Conservation (phyloP, 345 rosid genomes). For the Aethionema arabicum region DNA sequence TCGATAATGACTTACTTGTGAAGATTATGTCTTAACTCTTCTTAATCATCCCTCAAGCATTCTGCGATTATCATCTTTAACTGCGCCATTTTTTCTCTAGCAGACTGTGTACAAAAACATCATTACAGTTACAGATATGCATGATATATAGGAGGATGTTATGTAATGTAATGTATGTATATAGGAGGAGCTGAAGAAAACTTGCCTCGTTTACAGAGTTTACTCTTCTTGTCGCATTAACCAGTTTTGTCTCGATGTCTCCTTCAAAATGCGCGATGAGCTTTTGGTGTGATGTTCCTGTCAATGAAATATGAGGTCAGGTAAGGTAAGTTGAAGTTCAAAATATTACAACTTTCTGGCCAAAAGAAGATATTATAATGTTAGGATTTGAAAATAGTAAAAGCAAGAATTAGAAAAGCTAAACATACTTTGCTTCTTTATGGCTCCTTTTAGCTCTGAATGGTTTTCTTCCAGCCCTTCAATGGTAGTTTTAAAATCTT, state of each 20-base stretch:
- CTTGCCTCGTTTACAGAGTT: slow-evolving; percentile 70
- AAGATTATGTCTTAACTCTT: slow-evolving; percentile 20
- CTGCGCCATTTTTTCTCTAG: slow-evolving; percentile 65
- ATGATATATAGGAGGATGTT: not conserved
- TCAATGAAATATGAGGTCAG: slow-evolving; percentile 13
- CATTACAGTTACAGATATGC: slow-evolving; percentile 5
- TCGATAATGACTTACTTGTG: slow-evolving; percentile 19
- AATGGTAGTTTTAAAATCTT: slow-evolving; percentile 52
- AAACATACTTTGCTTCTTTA: slow-evolving; percentile 81
- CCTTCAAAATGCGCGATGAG: slow-evolving; percentile 66
- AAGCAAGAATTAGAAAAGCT: slow-evolving; percentile 13
- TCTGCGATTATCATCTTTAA: slow-evolving; percentile 55
- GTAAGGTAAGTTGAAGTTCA: slow-evolving; percentile 11
- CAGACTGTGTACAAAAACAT: slow-evolving; percentile 50
- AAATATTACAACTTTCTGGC: slow-evolving; percentile 21
- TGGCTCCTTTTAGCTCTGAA: slow-evolving; percentile 56
- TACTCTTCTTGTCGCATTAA: slow-evolving; percentile 61
- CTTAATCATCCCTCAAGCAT: slow-evolving; percentile 51
- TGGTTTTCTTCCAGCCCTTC: slow-evolving; percentile 67
- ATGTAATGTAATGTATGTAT: not conserved
- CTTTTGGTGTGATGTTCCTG: slow-evolving; percentile 76
- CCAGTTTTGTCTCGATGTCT: slow-evolving; percentile 55
- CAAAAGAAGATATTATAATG: slow-evolving; percentile 1
- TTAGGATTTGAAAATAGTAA: slow-evolving; percentile 5
- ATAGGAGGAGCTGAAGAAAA: slow-evolving; percentile 13